Evolutionary conservation across 306 rosid genomes (phyloP).

Genomic region (Rosa lucieae): DNA sequence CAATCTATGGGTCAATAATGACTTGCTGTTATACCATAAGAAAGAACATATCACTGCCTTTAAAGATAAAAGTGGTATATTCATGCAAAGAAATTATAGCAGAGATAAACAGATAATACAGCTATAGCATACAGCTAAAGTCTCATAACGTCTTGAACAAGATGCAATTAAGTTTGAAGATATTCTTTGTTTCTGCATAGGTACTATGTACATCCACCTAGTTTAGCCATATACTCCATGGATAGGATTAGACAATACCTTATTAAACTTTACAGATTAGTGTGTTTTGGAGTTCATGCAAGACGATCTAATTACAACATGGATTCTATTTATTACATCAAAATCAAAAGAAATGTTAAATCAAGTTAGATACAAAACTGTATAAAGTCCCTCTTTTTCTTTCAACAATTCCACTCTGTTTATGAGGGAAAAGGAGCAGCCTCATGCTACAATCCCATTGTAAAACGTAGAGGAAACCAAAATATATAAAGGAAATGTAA

Average conservation of each 20-base stretch:
- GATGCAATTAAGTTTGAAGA: not conserved
- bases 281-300: not conserved
- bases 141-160: not conserved
- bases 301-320: not conserved
- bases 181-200: not conserved
- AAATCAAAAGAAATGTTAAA: not conserved
- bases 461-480: not conserved
- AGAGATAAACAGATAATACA: not conserved
- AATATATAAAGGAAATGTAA: not conserved
- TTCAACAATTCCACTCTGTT: not conserved
- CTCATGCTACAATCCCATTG: conserved; percentile 1
- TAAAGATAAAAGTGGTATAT: not conserved
- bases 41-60: conserved; percentile 16
- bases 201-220: not conserved
- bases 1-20: conserved; percentile 1
- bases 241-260: not conserved
- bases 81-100: not conserved
- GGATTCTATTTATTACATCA: not conserved
- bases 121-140: not conserved
- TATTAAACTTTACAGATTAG: not conserved
- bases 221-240: not conserved
- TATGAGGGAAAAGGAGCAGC: not conserved
- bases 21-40: conserved; percentile 20
- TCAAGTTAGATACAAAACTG: not conserved
- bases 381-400: not conserved